Evolutionary conservation across 2,329 filamentous ascomycete genomes (phyloP).

Genomic region (Aspergillus sergii): DNA sequence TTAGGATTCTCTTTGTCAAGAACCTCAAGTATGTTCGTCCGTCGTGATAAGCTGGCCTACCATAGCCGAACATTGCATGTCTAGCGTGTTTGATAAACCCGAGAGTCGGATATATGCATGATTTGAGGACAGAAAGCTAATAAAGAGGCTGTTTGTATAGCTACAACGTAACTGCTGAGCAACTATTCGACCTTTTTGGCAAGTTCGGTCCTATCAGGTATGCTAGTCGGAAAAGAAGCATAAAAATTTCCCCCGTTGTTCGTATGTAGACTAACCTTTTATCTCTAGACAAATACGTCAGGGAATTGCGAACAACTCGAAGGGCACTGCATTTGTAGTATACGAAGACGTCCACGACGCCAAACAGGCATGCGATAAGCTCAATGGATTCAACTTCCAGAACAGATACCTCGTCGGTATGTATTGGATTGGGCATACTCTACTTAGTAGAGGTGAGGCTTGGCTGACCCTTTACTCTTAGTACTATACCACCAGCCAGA

Average conservation of each 20-base stretch:
- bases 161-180: constrained; percentile 98
- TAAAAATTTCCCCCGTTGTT: neutral
- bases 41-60: constrained; percentile 7
- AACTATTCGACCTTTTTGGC: constrained; percentile 97
- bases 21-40: constrained; percentile 78
- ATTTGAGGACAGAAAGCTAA: constrained; percentile 15
- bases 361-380: constrained; percentile 97
- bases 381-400: constrained; percentile 99
- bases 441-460: neutral
- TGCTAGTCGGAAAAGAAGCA: constrained; percentile 35
- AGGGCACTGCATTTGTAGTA: constrained; percentile 97
- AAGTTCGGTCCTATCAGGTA: constrained; percentile 96
- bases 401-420: constrained; percentile 96
- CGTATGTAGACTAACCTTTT: constrained; percentile 7
- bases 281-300: constrained; percentile 88
- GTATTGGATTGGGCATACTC: constrained; percentile 41
- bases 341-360: constrained; percentile 99
- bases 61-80: constrained; percentile 7
- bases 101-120: neutral
- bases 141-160: constrained; percentile 49
- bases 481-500: constrained; percentile 78
- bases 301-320: constrained; percentile 95
- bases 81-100: neutral
- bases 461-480: constrained; percentile 20
- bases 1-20: constrained; percentile 99